A percentile compares a stretch with the other conserved stretches of the same genome.
Evolutionary conservation across 768 basidiomycete genomes (phyloP).

Genomic region (Russula ochroleuca): DNA sequence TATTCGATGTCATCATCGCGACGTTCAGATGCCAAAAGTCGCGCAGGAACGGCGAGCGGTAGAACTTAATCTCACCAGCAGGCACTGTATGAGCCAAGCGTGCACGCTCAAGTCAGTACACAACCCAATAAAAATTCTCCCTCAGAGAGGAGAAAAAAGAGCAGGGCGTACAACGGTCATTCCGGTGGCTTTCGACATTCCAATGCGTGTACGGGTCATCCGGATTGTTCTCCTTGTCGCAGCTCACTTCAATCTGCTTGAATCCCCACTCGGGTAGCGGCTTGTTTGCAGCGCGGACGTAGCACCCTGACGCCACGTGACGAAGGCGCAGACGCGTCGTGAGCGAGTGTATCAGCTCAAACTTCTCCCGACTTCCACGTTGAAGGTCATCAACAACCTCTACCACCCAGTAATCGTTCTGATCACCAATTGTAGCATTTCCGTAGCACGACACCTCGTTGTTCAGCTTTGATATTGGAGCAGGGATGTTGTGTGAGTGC

Average conservation of each 20-base stretch:
- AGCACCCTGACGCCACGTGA: conserved; percentile 77
- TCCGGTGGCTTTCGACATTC: conserved; percentile 99
- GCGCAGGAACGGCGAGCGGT: conserved; percentile 86
- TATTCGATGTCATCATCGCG: conserved; percentile 99
- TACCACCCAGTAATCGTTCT: conserved; percentile 86
- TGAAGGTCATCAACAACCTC: conserved; percentile 91
- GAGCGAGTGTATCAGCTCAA: conserved; percentile 76
- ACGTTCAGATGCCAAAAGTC: conserved; percentile 99
- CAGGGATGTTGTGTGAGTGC: conserved; percentile 85
- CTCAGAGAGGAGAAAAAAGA: conserved; percentile 1
- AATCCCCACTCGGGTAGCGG: conserved; percentile 97
- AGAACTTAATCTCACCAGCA: conserved; percentile 73
- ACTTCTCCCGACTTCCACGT: conserved; percentile 51
- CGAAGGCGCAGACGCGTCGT: conserved; percentile 86
- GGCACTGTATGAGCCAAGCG: conserved; percentile 55
- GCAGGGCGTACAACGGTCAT: conserved; percentile 72
- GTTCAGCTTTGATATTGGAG: conserved; percentile 84
- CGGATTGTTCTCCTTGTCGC: conserved; percentile 81
- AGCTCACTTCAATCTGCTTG: conserved; percentile 96
- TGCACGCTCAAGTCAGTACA: conserved; percentile 3
- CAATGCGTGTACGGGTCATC: conserved; percentile 85
- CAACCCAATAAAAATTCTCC: not conserved
- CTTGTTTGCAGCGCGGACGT: conserved; percentile 83
- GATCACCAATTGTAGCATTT: conserved; percentile 82
- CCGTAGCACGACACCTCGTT: conserved; percentile 95